phyloP scores from a whole-genome alignment of 208 protist genomes.

The Leishmania mexicana region DNA sequence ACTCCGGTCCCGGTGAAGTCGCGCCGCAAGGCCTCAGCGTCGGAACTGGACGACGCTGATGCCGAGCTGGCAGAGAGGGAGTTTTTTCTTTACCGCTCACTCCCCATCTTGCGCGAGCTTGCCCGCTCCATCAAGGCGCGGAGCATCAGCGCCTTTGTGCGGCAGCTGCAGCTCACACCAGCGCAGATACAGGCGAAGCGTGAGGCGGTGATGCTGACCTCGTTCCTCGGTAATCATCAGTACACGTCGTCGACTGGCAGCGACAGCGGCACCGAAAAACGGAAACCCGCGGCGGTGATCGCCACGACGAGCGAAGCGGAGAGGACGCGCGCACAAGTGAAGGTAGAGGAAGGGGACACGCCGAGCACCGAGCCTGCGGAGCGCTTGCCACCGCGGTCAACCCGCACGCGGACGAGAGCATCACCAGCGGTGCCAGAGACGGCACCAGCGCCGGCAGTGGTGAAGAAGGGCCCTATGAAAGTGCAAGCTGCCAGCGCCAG shows the following conservation, averaged over 20 bases:
- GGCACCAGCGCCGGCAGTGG: background rate
- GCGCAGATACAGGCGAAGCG: slow-evolving; percentile 67
- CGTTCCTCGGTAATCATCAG: slow-evolving; percentile 29
- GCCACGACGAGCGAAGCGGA: background rate
- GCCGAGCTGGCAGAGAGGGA: background rate
- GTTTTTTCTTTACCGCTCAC: slow-evolving; percentile 19
- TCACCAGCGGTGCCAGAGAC: background rate
- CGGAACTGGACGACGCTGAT: background rate
- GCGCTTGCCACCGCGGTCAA: slow-evolving; percentile 2
- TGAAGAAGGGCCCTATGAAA: background rate
- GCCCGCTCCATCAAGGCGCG: slow-evolving; percentile 50
- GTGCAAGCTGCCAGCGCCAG: background rate
- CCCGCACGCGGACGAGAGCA: background rate
- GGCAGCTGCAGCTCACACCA: slow-evolving; percentile 53
- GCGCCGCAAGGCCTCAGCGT: background rate
- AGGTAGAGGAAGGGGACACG: background rate
- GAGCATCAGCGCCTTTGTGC: slow-evolving; percentile 35
- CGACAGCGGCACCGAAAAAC: background rate
- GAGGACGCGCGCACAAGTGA: background rate
- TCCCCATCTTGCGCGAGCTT: slow-evolving; percentile 62
- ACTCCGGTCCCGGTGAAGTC: background rate
- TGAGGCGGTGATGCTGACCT: slow-evolving; percentile 57
- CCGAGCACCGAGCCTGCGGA: background rate
- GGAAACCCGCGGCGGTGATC: background rate
- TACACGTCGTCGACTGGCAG: background rate